Evolutionary conservation across 148 eudicot species (phyloP), one percentile per base, ranked within the genome.

Genomic region (Pouteria glomerata): DNA sequence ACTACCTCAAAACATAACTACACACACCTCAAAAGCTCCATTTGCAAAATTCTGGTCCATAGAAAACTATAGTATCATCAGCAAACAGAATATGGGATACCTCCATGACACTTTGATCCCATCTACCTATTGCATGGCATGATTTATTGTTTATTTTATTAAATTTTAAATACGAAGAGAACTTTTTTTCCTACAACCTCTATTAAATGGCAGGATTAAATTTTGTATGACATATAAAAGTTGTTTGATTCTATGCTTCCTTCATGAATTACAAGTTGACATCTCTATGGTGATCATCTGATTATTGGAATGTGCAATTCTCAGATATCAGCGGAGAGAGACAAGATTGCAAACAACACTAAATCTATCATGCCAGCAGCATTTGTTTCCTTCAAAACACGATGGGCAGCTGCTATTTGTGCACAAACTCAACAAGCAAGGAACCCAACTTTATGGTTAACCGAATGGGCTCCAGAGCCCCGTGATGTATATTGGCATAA

Each of bases 391-490:
- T 88, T 88, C 82, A 88, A 72, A 79, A 79, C 81, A 67, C 82
- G 90, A 71, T 86, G 86, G 87, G 87, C 72, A 24, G 87, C 89
- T 72, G 87, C 87, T 67, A 85, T 83, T 66, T 86, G 87, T 77
- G 87, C 87, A 18, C 87, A 86, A 81, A 88, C 93, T 70, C 83
- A 83, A 59, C 89, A 83, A 76, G 52, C 85, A n/a, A 83, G 85
- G 42, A 83, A 86, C 63, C 87, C 87, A 35, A 83, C 86, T n/a
- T 1, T 81, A 23, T 86, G 89, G 89, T 73, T 83, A 69, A 86
- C 89, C 3, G 82, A 83, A 74, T 86, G 86, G 89, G 89, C 93
- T 33, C 80, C 93, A 15, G 93, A 88, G 77, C 93, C 93, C 26
- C 85, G 87, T 42, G 93, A 88, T 81, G 85, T 88, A 4, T 88